A percentile compares a stretch with the other conserved stretches of the same genome.
These are phyloP conservation scores for Lantana camara DNA, from an alignment of 257 asterid genomes.

Conservation along the genomic window DNA sequence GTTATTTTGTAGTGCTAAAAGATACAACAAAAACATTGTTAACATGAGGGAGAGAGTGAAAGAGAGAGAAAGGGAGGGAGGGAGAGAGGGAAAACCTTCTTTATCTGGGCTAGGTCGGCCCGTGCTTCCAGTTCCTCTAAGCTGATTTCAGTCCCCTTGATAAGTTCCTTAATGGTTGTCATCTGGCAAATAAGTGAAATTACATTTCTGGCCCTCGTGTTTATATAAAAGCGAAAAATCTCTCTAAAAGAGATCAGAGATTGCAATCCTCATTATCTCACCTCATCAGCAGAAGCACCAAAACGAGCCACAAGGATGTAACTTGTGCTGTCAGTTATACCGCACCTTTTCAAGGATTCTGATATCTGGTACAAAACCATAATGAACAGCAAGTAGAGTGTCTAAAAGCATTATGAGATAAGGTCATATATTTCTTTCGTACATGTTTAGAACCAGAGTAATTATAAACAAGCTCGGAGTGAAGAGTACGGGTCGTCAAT, in stretches of 20 bases:
- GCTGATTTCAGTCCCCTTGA: slow-evolving; percentile 69
- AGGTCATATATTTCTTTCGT: slow-evolving; percentile 26
- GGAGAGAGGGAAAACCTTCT: slow-evolving; percentile 63
- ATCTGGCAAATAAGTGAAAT: slow-evolving; percentile 40
- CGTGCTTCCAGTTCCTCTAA: slow-evolving; percentile 73
- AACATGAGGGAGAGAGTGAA: no score
- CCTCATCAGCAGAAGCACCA: slow-evolving; percentile 79
- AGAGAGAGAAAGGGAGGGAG: no score
- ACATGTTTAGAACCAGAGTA: slow-evolving; percentile 95
- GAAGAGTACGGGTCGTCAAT: slow-evolving; percentile 78
- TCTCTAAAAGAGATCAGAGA: neutral
- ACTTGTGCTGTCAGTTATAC: slow-evolving; percentile 79
- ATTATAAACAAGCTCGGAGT: slow-evolving; percentile 93
- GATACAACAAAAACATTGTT: no score
- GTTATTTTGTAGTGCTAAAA: slow-evolving; percentile 85
- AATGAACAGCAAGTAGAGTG: slow-evolving; percentile 2
- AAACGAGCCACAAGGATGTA: slow-evolving; percentile 86
- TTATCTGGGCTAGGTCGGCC: slow-evolving; percentile 74
- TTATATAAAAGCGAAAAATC: neutral
- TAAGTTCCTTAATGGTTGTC: slow-evolving; percentile 50
- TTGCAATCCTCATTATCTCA: slow-evolving; percentile 26
- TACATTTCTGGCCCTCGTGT: neutral
- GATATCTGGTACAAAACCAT: slow-evolving; percentile 54
- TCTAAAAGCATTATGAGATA: slow-evolving; percentile 3
- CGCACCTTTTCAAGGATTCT: slow-evolving; percentile 86